These are phyloP conservation scores for Trichoderma polysporum DNA, from an alignment of 2,329 filamentous ascomycete species.

Conservation along the genomic window DNA sequence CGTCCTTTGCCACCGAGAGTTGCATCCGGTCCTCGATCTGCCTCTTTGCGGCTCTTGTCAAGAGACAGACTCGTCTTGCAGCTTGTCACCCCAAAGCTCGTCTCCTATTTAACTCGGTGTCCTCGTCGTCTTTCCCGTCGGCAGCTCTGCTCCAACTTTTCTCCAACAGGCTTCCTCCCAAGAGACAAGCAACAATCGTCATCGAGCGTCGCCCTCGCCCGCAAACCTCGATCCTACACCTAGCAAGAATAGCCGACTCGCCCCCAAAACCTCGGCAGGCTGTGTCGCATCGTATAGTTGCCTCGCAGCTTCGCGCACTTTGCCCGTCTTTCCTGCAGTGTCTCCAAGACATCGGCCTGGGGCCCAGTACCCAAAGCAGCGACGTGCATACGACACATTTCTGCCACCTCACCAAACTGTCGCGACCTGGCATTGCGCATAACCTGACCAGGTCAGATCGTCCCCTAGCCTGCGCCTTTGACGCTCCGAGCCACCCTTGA, in stretches of 20 bases:
- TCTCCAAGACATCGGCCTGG: conserved; percentile 20
- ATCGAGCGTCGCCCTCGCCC: conserved; percentile 6
- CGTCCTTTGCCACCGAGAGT: conserved; percentile 12
- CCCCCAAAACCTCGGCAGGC: conserved; percentile 8
- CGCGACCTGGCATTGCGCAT: conserved; percentile 22
- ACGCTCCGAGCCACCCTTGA: conserved; percentile 17
- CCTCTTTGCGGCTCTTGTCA: conserved; percentile 15
- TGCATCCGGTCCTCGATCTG: conserved; percentile 18
- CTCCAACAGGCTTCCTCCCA: background rate
- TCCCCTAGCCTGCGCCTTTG: conserved; percentile 16
- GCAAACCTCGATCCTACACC: background rate
- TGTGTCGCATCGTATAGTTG: conserved; percentile 14
- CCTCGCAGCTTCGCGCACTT: conserved; percentile 12
- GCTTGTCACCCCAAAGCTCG: background rate
- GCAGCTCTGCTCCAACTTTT: background rate
- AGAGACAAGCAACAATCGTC: background rate
- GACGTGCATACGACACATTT: conserved; percentile 20
- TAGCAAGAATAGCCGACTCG: conserved; percentile 17
- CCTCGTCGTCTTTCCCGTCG: background rate
- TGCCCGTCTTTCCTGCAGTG: conserved; percentile 17
- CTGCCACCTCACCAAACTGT: conserved; percentile 23
- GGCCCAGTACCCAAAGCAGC: conserved; percentile 20
- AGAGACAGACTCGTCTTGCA: background rate
- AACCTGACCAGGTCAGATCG: conserved; percentile 22
- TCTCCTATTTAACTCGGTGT: background rate